Evolutionary conservation across 768 basidiomycete species (phyloP), one percentile per base, ranked within the genome.

Genomic region (Amyloporia xantha): DNA sequence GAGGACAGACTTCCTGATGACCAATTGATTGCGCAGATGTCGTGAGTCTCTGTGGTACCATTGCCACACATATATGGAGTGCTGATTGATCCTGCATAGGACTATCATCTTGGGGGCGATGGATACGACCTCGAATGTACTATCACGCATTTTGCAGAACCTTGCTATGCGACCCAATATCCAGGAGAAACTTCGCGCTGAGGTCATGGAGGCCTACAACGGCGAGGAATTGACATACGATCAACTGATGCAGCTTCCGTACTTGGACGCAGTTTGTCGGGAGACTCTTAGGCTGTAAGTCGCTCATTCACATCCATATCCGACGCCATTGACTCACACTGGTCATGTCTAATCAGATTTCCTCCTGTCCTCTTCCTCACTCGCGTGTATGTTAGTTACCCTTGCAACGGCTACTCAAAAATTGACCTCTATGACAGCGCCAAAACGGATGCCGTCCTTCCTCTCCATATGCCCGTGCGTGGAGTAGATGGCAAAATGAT

Each of bases 221-320:
- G 61, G 66, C 24, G 68, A 67, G 9, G 53, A 68, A 62, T 17
- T 66, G 63, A 24, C 62, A 62, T 54, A 53, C 36, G 52, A 50
- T 37, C 45, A 42, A 4, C 17, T 56, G 4, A 46, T 53, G 30
- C 19, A 47, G 0, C 40, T 91, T 3, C 75, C 82, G 0, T 86
- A 82, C 55, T 75, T 90, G 12, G 86, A 86, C 49, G 72, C 71
- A 4, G 74, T 84, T 2, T 71, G 81, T 4, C 72, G 77, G 1
- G 84, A 85, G 62, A 77, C 73, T 0, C 60, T 84, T 48, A 73
- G 83, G 1, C 42, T 82, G 4, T 71, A 78, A 25, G 52, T 27
- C 5, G 7, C 15, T 39, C 38, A 9, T 10, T 35, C 9, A 9
- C n/a, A 35, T n/a, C n/a, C 33, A 35, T 35, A 9, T 10, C 10